Percentiles rank a stretch among this genome's conserved stretches.
These are phyloP conservation scores for Bryum argenteum DNA, from an alignment of 225 moss, liverwort and hornwort genomes.

Conservation along the genomic window DNA sequence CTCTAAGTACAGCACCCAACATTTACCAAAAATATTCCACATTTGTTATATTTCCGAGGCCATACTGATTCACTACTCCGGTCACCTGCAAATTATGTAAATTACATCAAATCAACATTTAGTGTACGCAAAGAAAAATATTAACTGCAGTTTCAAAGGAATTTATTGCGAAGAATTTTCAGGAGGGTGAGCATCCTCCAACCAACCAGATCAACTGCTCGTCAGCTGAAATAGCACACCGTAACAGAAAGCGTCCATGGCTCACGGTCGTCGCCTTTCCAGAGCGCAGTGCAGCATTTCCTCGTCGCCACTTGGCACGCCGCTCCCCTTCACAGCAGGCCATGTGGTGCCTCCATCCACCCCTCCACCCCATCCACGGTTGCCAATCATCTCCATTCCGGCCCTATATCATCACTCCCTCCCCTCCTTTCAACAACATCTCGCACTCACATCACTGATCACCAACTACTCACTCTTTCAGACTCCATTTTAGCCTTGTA, in stretches of 20 bases:
- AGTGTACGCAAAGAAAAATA: no score
- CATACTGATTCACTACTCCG: no score
- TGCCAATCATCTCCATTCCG: not conserved
- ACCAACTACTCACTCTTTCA: not conserved
- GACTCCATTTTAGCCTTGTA: not conserved
- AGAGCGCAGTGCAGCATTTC: not conserved
- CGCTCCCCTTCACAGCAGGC: fast-evolving
- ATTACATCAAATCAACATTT: no score
- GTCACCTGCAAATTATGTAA: no score
- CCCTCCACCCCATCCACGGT: slow-evolving; percentile 41
- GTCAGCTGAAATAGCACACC: no score
- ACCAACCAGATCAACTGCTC: no score
- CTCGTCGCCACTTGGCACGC: slow-evolving; percentile 17
- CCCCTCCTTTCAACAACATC: not conserved
- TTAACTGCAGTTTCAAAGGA: no score
- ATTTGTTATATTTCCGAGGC: no score
- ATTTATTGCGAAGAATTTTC: no score
- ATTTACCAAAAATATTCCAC: no score
- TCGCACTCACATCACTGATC: not conserved
- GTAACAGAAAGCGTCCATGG: slow-evolving; percentile 29
- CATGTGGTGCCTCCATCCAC: slow-evolving; percentile 27
- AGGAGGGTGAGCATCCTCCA: no score
- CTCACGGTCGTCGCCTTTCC: slow-evolving; percentile 18
- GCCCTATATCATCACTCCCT: slow-evolving; percentile 11
- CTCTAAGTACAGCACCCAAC: no score